Evolutionary conservation across 2,329 filamentous ascomycete genomes (phyloP), one percentile per base, ranked within the genome.

Genomic region (Dactylonectria estremocensis): DNA sequence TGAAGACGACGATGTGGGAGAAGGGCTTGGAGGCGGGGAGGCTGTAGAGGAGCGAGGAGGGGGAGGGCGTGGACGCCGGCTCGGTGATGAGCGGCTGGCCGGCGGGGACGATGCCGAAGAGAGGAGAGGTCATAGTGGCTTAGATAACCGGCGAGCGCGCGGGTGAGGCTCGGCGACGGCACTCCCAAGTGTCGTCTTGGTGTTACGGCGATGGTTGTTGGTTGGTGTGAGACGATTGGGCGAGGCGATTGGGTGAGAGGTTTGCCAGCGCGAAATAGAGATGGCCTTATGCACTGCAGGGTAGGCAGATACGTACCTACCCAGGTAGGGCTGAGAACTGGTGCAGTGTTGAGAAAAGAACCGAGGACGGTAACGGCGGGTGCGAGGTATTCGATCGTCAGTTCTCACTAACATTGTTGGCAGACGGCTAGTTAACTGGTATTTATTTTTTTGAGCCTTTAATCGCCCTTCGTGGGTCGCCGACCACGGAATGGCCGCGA

Each of bases 1-100:
- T 86, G 83, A 98, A 97, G 64, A 98, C 91, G 76, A 95, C 92
- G 62, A 98, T 88, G 79, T 98, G 95, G 16, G 92, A 90, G 80
- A 96, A 94, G 58, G 89, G 74, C 49, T 84, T 84, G 62, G 74
- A 68, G n/a, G 81, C 72, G 13, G 83, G 80, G 2, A 89, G 82
- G 56, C 82, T 81, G 80, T 88, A 91, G 64, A 90, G 83, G 72
- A 89, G 86, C n/a, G 86, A 88, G 2, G 85, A 87, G 56, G 83
- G 82, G 1, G 86, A 84, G 1, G 86, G 89, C 14, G 83, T 79
- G n/a, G 85, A 85, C 33, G 86, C 83, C 1, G 90, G 89, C 1
- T 80, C 77, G 2, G 85, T 88, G 65, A 91, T 83, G 58, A 90
- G 83, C 2, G 88, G 86, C 67, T 87, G 87, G 64, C 89, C 89